Base-by-base conservation (phyloP, 805 yeast species). In the Candida ficus region DNA sequence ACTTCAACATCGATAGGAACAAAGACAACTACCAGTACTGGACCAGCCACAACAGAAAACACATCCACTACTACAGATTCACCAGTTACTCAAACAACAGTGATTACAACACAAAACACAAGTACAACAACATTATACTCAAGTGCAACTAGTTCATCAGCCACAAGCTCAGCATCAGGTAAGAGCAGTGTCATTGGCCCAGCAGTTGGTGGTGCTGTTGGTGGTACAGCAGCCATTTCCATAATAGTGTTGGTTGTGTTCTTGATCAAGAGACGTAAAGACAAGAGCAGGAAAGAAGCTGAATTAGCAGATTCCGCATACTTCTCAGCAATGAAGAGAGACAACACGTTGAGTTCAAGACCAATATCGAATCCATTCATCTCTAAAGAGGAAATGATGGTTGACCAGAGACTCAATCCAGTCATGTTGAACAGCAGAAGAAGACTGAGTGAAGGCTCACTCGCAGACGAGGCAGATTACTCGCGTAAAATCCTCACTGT, bases 391-490 rank as follows among this genome's bases (percentile, higher is more conserved):
- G 82, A 77, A 49, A 70, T 60, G 19, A 51, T 54, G 52, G 61
- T 71, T 33, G 90, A 78, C 59, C 88, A 83, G 36, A 68, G 89
- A 42, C 63, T 83, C 46, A 81, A 83, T 58, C 88, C 89, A 1
- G 73, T 77, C 33, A 78, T 84, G 83, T 66, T 84, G 60, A 95
- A 95, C 29, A 35, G 27, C 33, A 77, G 90, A 56, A 78, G 95
- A 55, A 70, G 96, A 48, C 70, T 86, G 46, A 79, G 89, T 53
- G 91, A 85, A 53, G 96, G 96, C 5, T 80, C 91, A 3, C 67
- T 90, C 39, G 90, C 95, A 10, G 95, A 88, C 59, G 95, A 84
- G 46, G 78, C 86, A 4, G 93, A 86, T 59, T 85, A 82, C 62
- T 73, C 85, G 37, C 70, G 89, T 56, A 87, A 87, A 64, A 79